Evolutionary conservation across 495 filamentous ascomycete genomes (phyloP).

Genomic region (Tuber calosporum): DNA sequence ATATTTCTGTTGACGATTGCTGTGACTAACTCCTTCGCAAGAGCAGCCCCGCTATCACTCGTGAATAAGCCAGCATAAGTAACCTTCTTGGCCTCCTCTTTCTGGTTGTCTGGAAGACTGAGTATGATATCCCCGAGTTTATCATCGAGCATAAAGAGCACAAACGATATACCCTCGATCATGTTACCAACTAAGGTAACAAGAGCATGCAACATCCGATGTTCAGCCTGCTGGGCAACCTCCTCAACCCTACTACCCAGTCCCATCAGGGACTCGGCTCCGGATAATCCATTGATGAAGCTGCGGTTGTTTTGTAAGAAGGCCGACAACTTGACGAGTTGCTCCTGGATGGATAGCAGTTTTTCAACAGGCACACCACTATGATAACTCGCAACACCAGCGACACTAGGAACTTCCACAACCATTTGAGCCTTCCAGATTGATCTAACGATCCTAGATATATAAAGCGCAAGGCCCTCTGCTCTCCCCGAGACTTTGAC

Average conservation of each 20-base stretch:
- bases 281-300: constrained; percentile 86
- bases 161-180: constrained; percentile 92
- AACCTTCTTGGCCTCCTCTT: constrained; percentile 61
- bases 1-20: constrained; percentile 97
- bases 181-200: constrained; percentile 73
- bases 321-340: constrained; percentile 64
- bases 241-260: constrained; percentile 76
- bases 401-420: constrained; percentile 24
- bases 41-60: constrained; percentile 65
- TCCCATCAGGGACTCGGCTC: constrained; percentile 68
- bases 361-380: constrained; percentile 59
- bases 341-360: constrained; percentile 66
- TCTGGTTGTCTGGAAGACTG: constrained; percentile 62
- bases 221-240: constrained; percentile 80
- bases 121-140: constrained; percentile 77
- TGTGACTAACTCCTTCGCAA: constrained; percentile 95
- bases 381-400: constrained; percentile 46
- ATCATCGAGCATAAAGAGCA: constrained; percentile 87
- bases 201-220: constrained; percentile 81
- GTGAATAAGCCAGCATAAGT: constrained; percentile 85
- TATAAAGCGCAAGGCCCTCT: constrained; percentile 76
- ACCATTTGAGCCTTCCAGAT: constrained; percentile 68
- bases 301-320: constrained; percentile 79
- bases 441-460: constrained; percentile 72
- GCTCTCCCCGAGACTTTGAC: constrained; percentile 83